A percentile compares a stretch with the other conserved stretches of the same genome.
Evolutionary conservation across 169 alveolate genomes (phyloP).

Genomic region (Theileria orientalis): DNA sequence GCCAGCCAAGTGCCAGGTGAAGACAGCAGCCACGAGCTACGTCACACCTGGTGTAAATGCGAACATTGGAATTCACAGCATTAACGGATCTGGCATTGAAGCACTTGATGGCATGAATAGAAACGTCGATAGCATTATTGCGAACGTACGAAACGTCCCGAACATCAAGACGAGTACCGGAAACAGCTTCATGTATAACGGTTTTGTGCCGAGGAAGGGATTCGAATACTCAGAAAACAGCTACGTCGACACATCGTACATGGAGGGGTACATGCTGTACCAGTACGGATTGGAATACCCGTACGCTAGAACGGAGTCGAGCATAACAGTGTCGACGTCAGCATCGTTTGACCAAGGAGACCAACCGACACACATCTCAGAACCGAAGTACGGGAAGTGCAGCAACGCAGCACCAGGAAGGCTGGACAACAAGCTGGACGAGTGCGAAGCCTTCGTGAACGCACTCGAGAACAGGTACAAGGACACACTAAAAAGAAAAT

Average conservation of each 20-base stretch:
- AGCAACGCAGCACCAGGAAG: background rate
- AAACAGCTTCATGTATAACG: no score
- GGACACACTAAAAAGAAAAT: conserved; percentile 40
- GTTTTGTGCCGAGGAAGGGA: no score
- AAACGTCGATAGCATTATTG: background rate
- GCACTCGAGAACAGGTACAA: conserved; percentile 48
- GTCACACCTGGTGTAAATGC: background rate
- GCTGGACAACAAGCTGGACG: conserved; percentile 26
- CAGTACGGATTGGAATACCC: background rate
- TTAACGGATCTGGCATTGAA: background rate
- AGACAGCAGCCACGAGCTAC: no score
- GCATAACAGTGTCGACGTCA: conserved; percentile 3
- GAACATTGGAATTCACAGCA: background rate
- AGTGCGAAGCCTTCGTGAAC: conserved; percentile 46
- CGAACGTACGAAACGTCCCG: background rate
- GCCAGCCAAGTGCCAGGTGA: no score
- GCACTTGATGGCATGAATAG: background rate
- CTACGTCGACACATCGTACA: no score
- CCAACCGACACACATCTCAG: no score
- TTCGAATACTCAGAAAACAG: no score
- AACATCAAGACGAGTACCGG: no score
- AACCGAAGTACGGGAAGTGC: no score
- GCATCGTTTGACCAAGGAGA: conserved; percentile 1
- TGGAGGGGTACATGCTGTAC: background rate
- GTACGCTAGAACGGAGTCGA: conserved; percentile 6